Conservation (phyloP, 2,329 filamentous ascomycete genomes). For the Microdochium trichocladiopsis region DNA sequence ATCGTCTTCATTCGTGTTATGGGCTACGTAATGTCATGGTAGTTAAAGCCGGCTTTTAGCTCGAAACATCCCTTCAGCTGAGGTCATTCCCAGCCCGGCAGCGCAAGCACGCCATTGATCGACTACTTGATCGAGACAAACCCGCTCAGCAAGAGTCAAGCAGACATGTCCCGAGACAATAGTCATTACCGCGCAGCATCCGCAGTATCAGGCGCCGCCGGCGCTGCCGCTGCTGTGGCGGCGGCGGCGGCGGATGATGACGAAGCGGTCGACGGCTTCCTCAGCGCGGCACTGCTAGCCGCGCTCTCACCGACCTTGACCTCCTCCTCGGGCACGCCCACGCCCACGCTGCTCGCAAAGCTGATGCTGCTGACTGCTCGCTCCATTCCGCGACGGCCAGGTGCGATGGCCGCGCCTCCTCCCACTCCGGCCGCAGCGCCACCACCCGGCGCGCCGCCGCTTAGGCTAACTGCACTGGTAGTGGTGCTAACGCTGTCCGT, state of each 20-base stretch:
- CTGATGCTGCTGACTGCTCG: conserved; percentile 39
- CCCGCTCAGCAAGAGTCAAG: no score
- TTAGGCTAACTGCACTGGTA: conserved; percentile 31
- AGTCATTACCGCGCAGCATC: no score
- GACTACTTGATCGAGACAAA: no score
- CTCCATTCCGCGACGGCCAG: conserved; percentile 38
- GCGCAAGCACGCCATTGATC: no score
- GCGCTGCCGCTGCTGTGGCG: not conserved
- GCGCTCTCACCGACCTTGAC: conserved; percentile 56
- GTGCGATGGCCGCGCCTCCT: conserved; percentile 36
- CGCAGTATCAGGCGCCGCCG: not conserved
- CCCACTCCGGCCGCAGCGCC: conserved; percentile 8
- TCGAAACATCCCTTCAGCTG: no score
- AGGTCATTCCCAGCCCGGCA: no score
- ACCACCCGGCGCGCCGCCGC: conserved; percentile 23
- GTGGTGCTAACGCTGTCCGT: conserved; percentile 49
- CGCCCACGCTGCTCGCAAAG: conserved; percentile 33
- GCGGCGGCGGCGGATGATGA: not conserved
- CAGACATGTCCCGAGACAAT: no score
- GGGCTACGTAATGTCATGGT: no score
- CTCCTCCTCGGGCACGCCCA: conserved; percentile 53
- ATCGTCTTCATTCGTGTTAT: no score
- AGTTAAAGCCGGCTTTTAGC: no score
- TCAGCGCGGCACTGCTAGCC: conserved; percentile 34
- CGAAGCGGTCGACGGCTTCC: not conserved